Evolutionary conservation across 2,329 filamentous ascomycete species (phyloP), one percentile per base, ranked within the genome.

Genomic region (Trichoderma sp.): DNA sequence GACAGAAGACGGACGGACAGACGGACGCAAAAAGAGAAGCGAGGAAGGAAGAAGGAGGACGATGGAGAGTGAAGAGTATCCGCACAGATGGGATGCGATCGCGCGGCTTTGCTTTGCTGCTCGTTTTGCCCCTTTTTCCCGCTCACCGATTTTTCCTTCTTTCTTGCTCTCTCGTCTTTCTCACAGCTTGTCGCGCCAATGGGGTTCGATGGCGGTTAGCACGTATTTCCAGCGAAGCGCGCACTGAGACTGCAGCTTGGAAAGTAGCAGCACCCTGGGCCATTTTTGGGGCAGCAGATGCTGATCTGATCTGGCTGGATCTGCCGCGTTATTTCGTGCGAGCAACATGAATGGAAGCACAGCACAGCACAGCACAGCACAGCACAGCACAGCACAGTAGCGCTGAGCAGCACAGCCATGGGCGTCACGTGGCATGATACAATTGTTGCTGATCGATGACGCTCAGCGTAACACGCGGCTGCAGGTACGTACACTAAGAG

Each of bases 401-500:
- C 39, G 18, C n/a, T 46, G 43, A 21, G 28, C 26, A 24, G 39
- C 28, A 28, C 28, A 56, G 24, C 28, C n/a, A 58, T 32, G 52
- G 37, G 26, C 28, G 63, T 66, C 63, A 66, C 63, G 63, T 66
- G 63, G 59, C 59, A 58, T 58, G 52, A 66, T 66, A 51, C 63
- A 66, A 66, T 58, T 26, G 28, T 49, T 49, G 60, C 26, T 51
- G 52, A 66, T 58, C 52, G 52, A 64, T 64, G 60, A 64, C 60
- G 60, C 60, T 28, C 43, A 51, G 30, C 6, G 59, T 14, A 32
- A 43, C 59, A 37, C 59, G 59, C 43, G 24, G 60, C 49, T 58
- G 39, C 28, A 21, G 37, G 63, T 58, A 66, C 34, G 61, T 66
- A 66, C 49, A 34, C 39, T n/a, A 43, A n/a, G 16, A 43, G 16